Base-by-base conservation (phyloP, 1,139 yeast species). In the Hemisphaericaspora xylofermentans region DNA sequence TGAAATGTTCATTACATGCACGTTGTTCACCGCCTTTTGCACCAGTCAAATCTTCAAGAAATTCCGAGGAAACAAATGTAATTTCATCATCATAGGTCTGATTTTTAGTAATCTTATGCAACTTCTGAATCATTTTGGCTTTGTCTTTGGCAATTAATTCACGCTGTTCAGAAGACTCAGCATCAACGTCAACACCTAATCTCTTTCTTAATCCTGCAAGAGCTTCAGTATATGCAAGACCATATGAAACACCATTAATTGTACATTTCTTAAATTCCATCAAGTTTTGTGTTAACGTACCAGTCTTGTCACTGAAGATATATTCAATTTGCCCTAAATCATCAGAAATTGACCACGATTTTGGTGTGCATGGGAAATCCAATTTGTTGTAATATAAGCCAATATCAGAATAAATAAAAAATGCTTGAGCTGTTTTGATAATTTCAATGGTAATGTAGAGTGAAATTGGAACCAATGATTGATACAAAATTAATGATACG, bases 271-370 rank as follows among this genome's bases (percentile, higher is more conserved):
- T 76, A 58, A 77, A 78, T 52, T 78, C 83, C 84, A 78, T 78
- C 36, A 78, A 63, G 50, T 78, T 78, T 53, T 78, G 83, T 3
- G 84, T 78, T 44, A 78, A 63, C 0, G 84, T 78, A 28, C 84
- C 84, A 0, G 84, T 78, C 48, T 78, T 78, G 58, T 78, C 84
- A 63, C 82, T 75, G 56, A 78, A 78, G 37, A 78, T 69, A 51
- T 78, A 78, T 54, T 78, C 83, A 44, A 78, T 77, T 56, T 78
- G 84, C n/a, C 84, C 84, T 50, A 78, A 66, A 56, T 78, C 84
- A 60, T 78, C 84, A 12, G 82, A 76, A 38, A 78, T 78, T 42
- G 75, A 73, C 84, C 84, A 78, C 1, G 82, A 71, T 50, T 78
- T 77, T 1, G 84, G 84, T 2, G 77, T 74, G 56, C 84, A 78